A percentile compares a stretch with the other conserved stretches of the same genome.
phyloP scores from a whole-genome alignment of 176 grass and related monocot genomes.

The Eragrostis curvula region DNA sequence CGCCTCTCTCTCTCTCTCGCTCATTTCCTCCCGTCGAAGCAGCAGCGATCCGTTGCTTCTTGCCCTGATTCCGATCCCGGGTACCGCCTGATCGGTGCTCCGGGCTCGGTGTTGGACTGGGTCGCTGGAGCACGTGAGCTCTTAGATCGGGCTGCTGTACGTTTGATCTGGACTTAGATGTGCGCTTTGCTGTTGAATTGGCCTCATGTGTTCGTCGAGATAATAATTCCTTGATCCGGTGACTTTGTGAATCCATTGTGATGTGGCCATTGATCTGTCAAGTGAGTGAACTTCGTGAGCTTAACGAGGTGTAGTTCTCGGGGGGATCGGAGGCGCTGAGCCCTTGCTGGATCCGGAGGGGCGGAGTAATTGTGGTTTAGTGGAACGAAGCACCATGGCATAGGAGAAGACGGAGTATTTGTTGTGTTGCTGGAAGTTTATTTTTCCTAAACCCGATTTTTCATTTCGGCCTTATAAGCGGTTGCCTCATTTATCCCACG shows the following conservation, averaged over 20 bases:
- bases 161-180: slow-evolving; percentile 35
- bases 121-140: slow-evolving; percentile 8
- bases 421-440: slow-evolving; percentile 9
- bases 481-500: not conserved
- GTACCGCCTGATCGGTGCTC: not conserved
- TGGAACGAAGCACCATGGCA: not conserved
- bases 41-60: slow-evolving; percentile 23
- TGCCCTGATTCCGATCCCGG: slow-evolving; percentile 2
- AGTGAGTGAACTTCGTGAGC: slow-evolving; percentile 15
- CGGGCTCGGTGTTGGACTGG: not conserved
- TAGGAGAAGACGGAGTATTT: not conserved
- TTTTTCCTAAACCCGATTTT: slow-evolving; percentile 7
- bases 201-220: not conserved
- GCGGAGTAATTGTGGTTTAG: not conserved
- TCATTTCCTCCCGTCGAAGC: not conserved
- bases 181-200: not conserved
- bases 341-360: not conserved
- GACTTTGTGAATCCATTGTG: slow-evolving; percentile 2
- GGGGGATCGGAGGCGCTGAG: not conserved
- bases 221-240: not conserved
- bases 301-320: not conserved
- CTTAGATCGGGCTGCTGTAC: slow-evolving; percentile 29
- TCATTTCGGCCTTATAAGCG: not conserved
- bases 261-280: not conserved
- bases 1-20: not conserved